These are phyloP conservation scores for Skeletonema tropicum DNA, from an alignment of 108 stramenopile genomes.

Conservation along the genomic window DNA sequence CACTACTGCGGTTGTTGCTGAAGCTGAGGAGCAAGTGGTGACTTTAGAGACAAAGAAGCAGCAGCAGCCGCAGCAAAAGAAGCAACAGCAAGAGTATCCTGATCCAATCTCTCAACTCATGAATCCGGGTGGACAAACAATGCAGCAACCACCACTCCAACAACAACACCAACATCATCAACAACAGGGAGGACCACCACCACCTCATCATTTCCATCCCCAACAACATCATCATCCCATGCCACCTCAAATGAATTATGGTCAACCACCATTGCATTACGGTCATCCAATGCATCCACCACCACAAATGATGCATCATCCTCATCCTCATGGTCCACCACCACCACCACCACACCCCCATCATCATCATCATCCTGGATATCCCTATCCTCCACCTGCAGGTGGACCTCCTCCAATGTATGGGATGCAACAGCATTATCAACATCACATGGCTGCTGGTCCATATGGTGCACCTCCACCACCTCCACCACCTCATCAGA, in stretches of 20 bases:
- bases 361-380: neutral
- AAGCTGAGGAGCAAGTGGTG: neutral
- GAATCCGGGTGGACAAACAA: slow-evolving; percentile 43
- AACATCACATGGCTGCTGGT: slow-evolving; percentile 3
- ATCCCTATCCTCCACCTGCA: too few species aligned
- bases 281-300: neutral
- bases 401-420: slow-evolving; percentile 10
- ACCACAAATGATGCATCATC: slow-evolving; percentile 4
- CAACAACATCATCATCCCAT: slow-evolving; percentile 6
- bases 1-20: neutral
- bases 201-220: slow-evolving; percentile 17
- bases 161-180: slow-evolving; percentile 14
- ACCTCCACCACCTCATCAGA: neutral
- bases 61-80: slow-evolving; percentile 28
- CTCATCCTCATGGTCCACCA: slow-evolving; percentile 11
- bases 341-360: neutral
- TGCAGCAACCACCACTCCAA: slow-evolving; percentile 12
- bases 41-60: slow-evolving; percentile 4
- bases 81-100: slow-evolving; percentile 27
- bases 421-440: neutral
- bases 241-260: slow-evolving; percentile 11
- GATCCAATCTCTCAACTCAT: slow-evolving; percentile 48
- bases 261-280: slow-evolving; percentile 23
- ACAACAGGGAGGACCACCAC: slow-evolving; percentile 9
- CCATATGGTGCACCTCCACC: slow-evolving; percentile 3